Base-by-base conservation (phyloP, 805 yeast species). In the Isabelozyma rhagii region DNA sequence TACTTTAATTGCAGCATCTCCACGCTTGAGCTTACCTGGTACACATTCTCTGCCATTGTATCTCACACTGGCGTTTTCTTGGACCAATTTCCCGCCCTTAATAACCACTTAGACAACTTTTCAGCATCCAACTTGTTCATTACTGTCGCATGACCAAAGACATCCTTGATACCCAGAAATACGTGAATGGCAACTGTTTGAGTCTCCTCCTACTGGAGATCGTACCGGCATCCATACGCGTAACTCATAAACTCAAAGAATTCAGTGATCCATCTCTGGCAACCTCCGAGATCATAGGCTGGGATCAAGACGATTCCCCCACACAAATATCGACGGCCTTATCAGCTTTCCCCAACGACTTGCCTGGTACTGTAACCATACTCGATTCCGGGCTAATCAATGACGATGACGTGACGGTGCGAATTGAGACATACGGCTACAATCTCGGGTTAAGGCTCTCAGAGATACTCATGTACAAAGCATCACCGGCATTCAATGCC, bases 141-240 rank as follows among this genome's bases (percentile, higher is more conserved):
- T 27, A 41, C 46, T 39, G 18, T 13, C 34, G n/a, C 41, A 52
- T 52, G 58, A 40, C 56, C 10, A 31, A 31, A n/a, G 47, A 54
- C 29, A 63, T 50, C 10, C 52, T 64, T 41, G 69, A 64, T 41
- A 46, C 51, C 8, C 60, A 57, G 41, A 48, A 65, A n/a, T 62
- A 77, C 52, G 82, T 87, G n/a, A 84, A 79, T 57, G 63, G 79
- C 8, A 61, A 77, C 2, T 77, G 84, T 43, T 68, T 87, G 49
- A 87, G 85, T 44, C 77, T 83, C 55, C 77, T 91, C 15, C 66
- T 92, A 28, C 86, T 84, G 59, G 97, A 91, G 65, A 71, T 88
- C 38, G 83, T 90, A 1, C 96, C 97, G 3, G 64, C 84, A 42
- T 81, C 91, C 0, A 77, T 85, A 43, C 69, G 87, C 36, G 84